phyloP scores from a whole-genome alignment of 1,139 yeast genomes.

The Diutina siamensis region DNA sequence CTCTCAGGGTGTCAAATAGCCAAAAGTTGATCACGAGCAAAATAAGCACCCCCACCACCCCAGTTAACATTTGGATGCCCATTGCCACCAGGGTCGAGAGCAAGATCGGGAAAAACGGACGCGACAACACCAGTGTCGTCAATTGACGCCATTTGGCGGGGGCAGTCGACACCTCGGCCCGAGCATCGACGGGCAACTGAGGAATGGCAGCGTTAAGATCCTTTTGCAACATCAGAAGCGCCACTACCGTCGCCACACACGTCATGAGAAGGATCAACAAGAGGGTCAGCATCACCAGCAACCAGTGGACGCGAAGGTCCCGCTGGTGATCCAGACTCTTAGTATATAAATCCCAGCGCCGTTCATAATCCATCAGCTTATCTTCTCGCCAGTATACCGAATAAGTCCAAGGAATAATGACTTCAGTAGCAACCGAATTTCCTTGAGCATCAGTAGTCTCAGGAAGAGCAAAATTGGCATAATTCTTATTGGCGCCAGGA shows the following conservation, averaged over 20 bases:
- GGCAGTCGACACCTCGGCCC: slow-evolving; percentile 8
- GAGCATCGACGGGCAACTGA: neutral
- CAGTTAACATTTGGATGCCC: slow-evolving; percentile 62
- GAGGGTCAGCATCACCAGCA: slow-evolving; percentile 55
- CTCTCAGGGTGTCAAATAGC: slow-evolving; percentile 11
- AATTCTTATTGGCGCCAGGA: slow-evolving; percentile 57
- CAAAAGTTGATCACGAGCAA: slow-evolving; percentile 42
- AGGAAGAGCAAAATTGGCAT: slow-evolving; percentile 38
- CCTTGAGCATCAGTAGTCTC: slow-evolving; percentile 13
- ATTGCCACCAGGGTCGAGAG: slow-evolving; percentile 55
- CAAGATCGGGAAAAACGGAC: slow-evolving; percentile 35
- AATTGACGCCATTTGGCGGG: slow-evolving; percentile 38
- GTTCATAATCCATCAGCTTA: slow-evolving; percentile 47
- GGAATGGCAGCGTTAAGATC: slow-evolving; percentile 18
- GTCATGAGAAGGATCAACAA: slow-evolving; percentile 50
- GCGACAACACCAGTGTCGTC: slow-evolving; percentile 40
- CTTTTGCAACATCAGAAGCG: slow-evolving; percentile 38
- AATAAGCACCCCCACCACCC: slow-evolving; percentile 47
- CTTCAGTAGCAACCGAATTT: neutral
- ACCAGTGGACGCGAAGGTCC: slow-evolving; percentile 50
- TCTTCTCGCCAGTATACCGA: slow-evolving; percentile 90
- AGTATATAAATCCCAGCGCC: slow-evolving; percentile 69
- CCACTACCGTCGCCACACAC: slow-evolving; percentile 50
- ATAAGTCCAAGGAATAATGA: slow-evolving; percentile 62
- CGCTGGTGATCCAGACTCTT: slow-evolving; percentile 38